Base-by-base conservation (phyloP, 2,329 filamentous ascomycete species). In the Emydomyces testavorans region DNA sequence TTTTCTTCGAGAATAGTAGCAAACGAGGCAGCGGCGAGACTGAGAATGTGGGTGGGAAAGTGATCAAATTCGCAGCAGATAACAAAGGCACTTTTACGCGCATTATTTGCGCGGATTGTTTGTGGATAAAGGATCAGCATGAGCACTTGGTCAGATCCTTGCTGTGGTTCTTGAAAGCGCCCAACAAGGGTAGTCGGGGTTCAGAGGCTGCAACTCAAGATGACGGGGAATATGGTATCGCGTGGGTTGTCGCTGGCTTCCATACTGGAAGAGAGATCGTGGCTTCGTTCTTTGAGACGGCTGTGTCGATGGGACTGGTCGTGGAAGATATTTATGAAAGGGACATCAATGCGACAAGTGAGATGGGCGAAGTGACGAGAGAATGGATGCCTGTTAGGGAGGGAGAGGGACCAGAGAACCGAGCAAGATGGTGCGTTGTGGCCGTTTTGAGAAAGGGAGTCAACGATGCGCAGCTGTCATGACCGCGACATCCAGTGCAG, bases 71-170 rank as follows among this genome's bases (percentile, higher is more conserved):
- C 51, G 57, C 66, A 1, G 41, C 51, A 2, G 42, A 53, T 3
- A 53, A 65, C 48, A 63, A 63, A 6, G 64, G 65, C 6, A 49
- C 54, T 4, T 80, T 73, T 57, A 72, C 70, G 1, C 71, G 74
- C 16, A 73, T 80, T 43, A 66, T 80, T 8, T 74, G 76, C 1
- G 76, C 77, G 44, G 78, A 80, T 56, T 80, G 76, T 61, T 70
- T 75, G 50, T 81, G 77, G 77, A 77, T 80, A 71, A 65, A 63
- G 0, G 62, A 62, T 18, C 71, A 80, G 61, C 77, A 81, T 56
- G 65, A 68, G 40, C 76, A 75, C 52, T 68, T 80, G 13, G 71
- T 68, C 8, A 63, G 60, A 11, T 77, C 75, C 1, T 73, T 80
- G 68, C 60, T 71, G 4, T 74, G 76, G 60, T 78, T 79, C 55